Conservation (phyloP, 257 asterid genomes). For the Solanum raphanifolium region DNA sequence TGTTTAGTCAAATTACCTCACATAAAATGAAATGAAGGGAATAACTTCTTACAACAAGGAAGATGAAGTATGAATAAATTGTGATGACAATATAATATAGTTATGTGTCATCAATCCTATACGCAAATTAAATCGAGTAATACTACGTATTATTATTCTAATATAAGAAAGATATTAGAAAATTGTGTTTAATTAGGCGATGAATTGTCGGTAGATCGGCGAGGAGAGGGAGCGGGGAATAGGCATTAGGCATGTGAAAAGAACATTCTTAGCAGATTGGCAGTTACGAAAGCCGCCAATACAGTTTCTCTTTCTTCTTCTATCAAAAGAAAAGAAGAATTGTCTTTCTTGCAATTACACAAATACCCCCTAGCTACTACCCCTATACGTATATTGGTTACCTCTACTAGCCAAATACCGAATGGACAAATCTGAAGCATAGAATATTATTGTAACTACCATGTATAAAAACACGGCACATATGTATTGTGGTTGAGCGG, state of each 20-base stretch:
- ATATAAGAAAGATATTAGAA: neutral
- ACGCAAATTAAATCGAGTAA: neutral
- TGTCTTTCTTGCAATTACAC: neutral
- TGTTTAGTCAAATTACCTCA: too few species aligned
- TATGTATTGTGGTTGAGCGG: too few species aligned
- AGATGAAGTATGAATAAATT: too few species aligned
- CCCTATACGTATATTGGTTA: neutral
- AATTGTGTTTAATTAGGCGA: neutral
- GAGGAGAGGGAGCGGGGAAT: constrained; percentile 3
- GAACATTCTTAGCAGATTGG: constrained; percentile 18
- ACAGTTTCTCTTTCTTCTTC: neutral
- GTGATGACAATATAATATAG: neutral
- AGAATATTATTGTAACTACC: constrained; percentile 6
- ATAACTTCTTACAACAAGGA: too few species aligned
- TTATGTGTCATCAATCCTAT: neutral
- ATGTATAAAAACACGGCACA: too few species aligned
- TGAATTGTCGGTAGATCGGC: neutral
- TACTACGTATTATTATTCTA: neutral
- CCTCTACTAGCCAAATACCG: neutral
- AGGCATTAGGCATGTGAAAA: constrained; percentile 19
- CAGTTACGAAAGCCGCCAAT: constrained; percentile 26
- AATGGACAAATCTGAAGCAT: constrained; percentile 17
- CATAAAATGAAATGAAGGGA: too few species aligned
- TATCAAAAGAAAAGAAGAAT: neutral
- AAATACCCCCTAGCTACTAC: neutral